Evolutionary conservation across 805 yeast genomes (phyloP).

Genomic region (Pichia eremophila): DNA sequence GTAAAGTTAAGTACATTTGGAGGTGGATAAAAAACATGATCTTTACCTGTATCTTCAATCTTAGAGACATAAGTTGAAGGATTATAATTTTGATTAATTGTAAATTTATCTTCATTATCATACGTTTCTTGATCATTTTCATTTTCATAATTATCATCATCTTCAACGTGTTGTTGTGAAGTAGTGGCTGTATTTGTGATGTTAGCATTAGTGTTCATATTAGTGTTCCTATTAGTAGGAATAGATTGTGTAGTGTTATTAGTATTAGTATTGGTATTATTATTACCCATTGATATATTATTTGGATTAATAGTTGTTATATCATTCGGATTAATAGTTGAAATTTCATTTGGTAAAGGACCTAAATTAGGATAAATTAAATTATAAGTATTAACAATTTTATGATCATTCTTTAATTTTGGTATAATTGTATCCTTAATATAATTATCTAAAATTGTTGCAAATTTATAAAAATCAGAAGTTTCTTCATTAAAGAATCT

Average conservation of each 20-base stretch:
- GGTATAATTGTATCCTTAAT: slow-evolving; percentile 41
- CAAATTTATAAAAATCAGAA: slow-evolving; percentile 61
- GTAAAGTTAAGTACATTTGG: slow-evolving; percentile 10
- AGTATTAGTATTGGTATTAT: no score
- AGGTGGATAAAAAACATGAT: slow-evolving; percentile 23
- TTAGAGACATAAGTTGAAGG: slow-evolving; percentile 21
- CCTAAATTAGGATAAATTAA: slow-evolving; percentile 59
- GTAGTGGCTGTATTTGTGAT: no score
- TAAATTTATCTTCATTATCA: slow-evolving; percentile 4
- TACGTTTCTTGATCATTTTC: slow-evolving; percentile 8
- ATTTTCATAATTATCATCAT: slow-evolving; percentile 5
- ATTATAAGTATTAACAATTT: slow-evolving; percentile 26
- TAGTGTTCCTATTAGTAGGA: no score
- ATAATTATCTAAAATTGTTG: slow-evolving; percentile 46
- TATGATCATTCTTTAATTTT: slow-evolving; percentile 32
- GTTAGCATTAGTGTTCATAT: no score
- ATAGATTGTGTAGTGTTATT: no score
- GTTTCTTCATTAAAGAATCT: slow-evolving; percentile 68
- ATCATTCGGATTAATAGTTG: neutral
- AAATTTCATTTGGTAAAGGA: slow-evolving; percentile 40
- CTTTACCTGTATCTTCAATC: slow-evolving; percentile 19
- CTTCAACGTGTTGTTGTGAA: neutral
- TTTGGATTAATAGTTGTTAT: neutral
- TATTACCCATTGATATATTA: neutral
- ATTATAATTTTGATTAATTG: slow-evolving; percentile 16